phyloP scores from a whole-genome alignment of 1,284 basidiomycete species.

The Leccinum olivaceoglutinosum region DNA sequence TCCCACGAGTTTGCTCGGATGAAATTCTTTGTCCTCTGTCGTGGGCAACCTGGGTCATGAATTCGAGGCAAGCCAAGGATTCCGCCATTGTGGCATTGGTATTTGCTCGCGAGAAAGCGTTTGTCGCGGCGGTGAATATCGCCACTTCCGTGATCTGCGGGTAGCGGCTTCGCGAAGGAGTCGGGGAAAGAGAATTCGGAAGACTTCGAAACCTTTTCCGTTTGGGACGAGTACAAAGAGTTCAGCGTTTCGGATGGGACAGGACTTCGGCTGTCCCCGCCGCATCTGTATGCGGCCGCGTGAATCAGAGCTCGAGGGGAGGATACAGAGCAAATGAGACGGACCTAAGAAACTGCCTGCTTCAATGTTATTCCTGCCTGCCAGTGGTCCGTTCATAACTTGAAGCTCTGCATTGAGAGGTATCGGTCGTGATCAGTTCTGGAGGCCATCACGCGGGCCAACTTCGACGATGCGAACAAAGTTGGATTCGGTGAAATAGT shows the following conservation, averaged over 20 bases:
- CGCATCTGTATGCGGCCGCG: conserved; percentile 50
- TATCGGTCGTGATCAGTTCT: conserved; percentile 82
- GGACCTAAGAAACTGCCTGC: conserved; percentile 84
- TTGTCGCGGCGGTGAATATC: conserved; percentile 86
- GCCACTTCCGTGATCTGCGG: conserved; percentile 78
- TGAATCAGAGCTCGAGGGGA: not conserved
- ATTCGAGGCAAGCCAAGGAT: conserved; percentile 61
- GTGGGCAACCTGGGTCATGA: conserved; percentile 60
- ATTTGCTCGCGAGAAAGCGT: conserved; percentile 84
- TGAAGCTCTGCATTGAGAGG: conserved; percentile 76
- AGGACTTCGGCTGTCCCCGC: conserved; percentile 77
- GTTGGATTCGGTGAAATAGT: conserved; percentile 11
- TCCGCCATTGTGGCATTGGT: conserved; percentile 76
- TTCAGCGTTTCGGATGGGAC: conserved; percentile 47
- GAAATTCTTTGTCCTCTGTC: conserved; percentile 56
- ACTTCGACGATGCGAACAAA: conserved; percentile 76
- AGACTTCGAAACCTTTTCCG: conserved; percentile 68
- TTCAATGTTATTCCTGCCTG: conserved; percentile 79
- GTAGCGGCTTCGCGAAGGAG: conserved; percentile 28
- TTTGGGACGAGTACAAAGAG: conserved; percentile 90
- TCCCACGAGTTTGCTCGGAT: conserved; percentile 66
- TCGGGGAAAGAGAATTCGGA: conserved; percentile 43
- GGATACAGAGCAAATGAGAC: conserved; percentile 19
- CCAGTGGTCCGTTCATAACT: conserved; percentile 61
- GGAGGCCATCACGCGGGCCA: conserved; percentile 87